phyloP scores from a whole-genome alignment of 345 rosid genomes.

The Rhodomyrtus tomentosa region DNA sequence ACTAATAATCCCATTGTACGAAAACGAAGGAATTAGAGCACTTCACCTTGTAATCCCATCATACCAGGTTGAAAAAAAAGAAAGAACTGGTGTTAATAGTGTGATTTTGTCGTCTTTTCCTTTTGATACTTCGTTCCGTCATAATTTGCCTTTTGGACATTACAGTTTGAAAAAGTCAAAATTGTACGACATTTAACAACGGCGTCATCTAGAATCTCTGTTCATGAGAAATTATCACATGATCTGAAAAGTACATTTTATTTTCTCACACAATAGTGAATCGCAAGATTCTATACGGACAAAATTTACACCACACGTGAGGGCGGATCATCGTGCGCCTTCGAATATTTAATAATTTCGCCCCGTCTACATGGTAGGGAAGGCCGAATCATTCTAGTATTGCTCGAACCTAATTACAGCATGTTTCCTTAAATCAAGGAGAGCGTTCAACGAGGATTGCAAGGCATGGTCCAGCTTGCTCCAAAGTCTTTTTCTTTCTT shows the following conservation, averaged over 20 bases:
- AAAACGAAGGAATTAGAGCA: background rate
- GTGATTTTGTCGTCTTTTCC: background rate
- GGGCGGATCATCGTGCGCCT: fast-evolving
- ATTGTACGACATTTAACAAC: background rate
- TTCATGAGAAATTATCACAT: background rate
- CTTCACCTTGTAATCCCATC: background rate
- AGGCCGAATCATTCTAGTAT: background rate
- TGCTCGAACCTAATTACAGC: background rate
- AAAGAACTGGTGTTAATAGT: background rate
- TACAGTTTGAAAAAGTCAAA: background rate
- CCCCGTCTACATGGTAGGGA: background rate
- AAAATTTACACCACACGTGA: background rate
- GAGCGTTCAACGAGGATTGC: background rate
- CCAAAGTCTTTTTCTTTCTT: background rate
- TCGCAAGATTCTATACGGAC: background rate
- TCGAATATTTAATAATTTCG: background rate
- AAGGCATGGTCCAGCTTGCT: background rate
- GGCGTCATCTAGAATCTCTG: background rate
- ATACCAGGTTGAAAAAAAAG: background rate
- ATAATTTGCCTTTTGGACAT: background rate
- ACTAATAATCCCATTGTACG: background rate
- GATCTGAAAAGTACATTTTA: background rate
- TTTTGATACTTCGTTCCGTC: background rate
- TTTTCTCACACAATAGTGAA: background rate
- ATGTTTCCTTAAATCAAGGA: background rate